phyloP scores from a whole-genome alignment of 345 rosid species.

The Pugionium dolabratum region DNA sequence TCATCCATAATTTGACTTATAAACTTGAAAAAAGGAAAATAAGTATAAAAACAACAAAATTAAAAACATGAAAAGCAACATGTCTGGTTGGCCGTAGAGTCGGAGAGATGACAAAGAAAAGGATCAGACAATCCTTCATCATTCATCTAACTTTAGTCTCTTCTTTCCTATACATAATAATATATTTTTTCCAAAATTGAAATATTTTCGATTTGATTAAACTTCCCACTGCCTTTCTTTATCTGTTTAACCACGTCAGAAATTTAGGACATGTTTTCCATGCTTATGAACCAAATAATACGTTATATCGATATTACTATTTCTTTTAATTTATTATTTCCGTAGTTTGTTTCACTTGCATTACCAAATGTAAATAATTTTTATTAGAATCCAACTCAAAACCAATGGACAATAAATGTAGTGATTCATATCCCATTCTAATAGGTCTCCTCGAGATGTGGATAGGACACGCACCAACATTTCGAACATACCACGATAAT shows the following conservation, averaged over 20 bases:
- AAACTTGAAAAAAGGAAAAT: neutral
- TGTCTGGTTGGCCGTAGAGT: conserved; percentile 37
- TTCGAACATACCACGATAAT: no score
- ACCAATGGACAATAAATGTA: no score
- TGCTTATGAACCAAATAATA: neutral
- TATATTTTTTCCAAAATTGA: no score
- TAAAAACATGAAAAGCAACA: conserved; percentile 40
- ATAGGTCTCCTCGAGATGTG: no score
- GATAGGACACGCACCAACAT: no score
- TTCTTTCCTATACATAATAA: conserved; percentile 13
- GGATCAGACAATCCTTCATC: conserved; percentile 34
- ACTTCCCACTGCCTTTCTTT: conserved; percentile 11
- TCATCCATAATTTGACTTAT: conserved; percentile 35
- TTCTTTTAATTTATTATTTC: no score
- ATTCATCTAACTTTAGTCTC: conserved; percentile 31
- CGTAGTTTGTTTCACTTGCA: no score
- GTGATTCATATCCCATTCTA: no score
- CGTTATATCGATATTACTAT: neutral
- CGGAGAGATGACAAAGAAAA: conserved; percentile 30
- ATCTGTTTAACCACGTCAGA: conserved; percentile 25
- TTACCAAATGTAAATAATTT: no score
- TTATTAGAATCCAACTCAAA: no score
- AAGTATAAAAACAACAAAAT: conserved; percentile 21
- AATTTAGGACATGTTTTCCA: conserved; percentile 34
- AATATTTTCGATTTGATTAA: no score